These are phyloP conservation scores for Posidonia australis DNA, from an alignment of 106 monocot genomes.

Conservation along the genomic window DNA sequence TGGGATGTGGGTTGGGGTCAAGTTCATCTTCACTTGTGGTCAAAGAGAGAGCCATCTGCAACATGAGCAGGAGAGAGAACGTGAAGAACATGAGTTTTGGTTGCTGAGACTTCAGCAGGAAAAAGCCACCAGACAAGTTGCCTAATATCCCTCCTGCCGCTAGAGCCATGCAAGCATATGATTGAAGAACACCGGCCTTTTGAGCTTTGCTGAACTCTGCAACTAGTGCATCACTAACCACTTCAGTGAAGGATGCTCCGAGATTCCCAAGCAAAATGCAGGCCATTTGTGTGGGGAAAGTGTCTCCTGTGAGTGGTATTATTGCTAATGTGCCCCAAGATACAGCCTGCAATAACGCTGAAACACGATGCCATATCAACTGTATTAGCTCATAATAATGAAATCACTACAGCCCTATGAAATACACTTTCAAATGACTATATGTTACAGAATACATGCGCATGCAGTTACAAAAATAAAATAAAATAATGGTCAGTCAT, in stretches of 20 bases:
- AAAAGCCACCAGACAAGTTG: slow-evolving; percentile 61
- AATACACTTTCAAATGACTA: too few species aligned
- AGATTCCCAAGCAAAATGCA: slow-evolving; percentile 72
- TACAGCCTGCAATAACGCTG: slow-evolving; percentile 59
- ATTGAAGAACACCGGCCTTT: slow-evolving; percentile 52
- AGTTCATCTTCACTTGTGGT: slow-evolving; percentile 36
- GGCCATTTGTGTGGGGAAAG: slow-evolving; percentile 45
- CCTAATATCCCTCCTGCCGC: slow-evolving; percentile 57
- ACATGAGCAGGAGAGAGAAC: slow-evolving; percentile 46
- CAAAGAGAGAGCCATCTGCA: slow-evolving; percentile 57
- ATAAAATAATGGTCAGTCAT: too few species aligned
- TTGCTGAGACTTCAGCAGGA: slow-evolving; percentile 43
- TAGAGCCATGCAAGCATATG: slow-evolving; percentile 59
- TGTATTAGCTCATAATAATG: neutral
- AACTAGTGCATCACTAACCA: slow-evolving; percentile 57
- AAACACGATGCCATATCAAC: slow-evolving; percentile 24
- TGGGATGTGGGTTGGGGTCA: slow-evolving; percentile 2
- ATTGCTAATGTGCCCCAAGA: slow-evolving; percentile 69
- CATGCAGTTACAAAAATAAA: too few species aligned
- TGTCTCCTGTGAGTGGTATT: slow-evolving; percentile 29
- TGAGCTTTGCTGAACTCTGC: slow-evolving; percentile 50
- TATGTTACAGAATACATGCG: too few species aligned
- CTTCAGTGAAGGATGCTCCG: slow-evolving; percentile 77
- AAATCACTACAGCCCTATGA: too few species aligned
- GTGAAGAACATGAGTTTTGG: slow-evolving; percentile 50